phyloP scores from a whole-genome alignment of 164 flowering plant species.

The Vitis amurensis region DNA sequence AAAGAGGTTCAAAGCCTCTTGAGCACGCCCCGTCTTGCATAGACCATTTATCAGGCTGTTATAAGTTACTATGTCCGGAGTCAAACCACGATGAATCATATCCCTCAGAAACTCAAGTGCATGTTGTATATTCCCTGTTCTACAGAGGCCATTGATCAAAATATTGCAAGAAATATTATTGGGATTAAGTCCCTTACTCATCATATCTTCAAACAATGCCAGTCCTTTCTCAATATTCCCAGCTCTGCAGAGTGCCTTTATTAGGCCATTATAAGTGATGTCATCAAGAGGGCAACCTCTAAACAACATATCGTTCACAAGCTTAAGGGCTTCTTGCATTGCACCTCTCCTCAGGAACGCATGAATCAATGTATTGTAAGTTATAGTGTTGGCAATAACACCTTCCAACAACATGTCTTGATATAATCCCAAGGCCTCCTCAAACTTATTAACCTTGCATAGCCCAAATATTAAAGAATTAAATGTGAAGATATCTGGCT shows the following conservation, averaged over 20 bases:
- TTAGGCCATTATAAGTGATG: constrained; percentile 75
- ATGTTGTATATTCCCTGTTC: constrained; percentile 47
- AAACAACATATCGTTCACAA: constrained; percentile 77
- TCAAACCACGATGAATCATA: constrained; percentile 61
- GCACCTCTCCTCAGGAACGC: constrained; percentile 56
- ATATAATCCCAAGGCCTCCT: constrained; percentile 58
- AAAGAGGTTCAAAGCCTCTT: constrained; percentile 71
- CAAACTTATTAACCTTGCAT: constrained; percentile 55
- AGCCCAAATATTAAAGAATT: constrained; percentile 76
- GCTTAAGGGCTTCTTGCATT: constrained; percentile 58
- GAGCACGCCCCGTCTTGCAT: constrained; percentile 56
- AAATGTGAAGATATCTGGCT: constrained; percentile 75
- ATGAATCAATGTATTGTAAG: constrained; percentile 79
- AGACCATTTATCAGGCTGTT: constrained; percentile 85
- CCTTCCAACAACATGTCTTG: constrained; percentile 78
- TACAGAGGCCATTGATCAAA: constrained; percentile 75
- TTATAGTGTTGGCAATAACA: constrained; percentile 77
- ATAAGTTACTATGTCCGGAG: constrained; percentile 84
- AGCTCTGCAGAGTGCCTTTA: constrained; percentile 65
- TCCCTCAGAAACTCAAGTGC: constrained; percentile 72
- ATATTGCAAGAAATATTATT: constrained; percentile 67
- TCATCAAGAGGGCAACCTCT: constrained; percentile 73
- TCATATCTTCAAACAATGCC: constrained; percentile 75
- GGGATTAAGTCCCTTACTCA: constrained; percentile 46
- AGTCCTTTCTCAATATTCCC: constrained; percentile 68